These are phyloP conservation scores for Phaffia rhodozyma DNA, from an alignment of 1,284 basidiomycete genomes.

Conservation along the genomic window DNA sequence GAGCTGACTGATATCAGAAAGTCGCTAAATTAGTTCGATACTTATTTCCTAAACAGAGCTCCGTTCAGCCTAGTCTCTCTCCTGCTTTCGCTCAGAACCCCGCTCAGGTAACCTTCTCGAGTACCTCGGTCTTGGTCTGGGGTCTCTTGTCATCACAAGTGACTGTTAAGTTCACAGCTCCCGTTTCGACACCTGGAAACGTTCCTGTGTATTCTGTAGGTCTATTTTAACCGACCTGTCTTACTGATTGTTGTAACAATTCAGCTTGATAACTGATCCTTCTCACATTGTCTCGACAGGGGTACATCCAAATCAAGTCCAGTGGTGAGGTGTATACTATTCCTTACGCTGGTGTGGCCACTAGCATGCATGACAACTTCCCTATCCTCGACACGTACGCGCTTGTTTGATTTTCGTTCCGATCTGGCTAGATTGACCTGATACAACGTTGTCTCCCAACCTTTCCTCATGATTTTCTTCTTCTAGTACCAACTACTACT, in stretches of 20 bases:
- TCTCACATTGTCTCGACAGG: slow-evolving; percentile 3
- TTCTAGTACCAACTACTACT: slow-evolving; percentile 21
- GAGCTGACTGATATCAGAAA: no score
- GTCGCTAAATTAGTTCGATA: neutral
- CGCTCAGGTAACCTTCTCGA: slow-evolving; percentile 40
- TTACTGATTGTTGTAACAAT: slow-evolving; percentile 36
- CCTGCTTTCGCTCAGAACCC: slow-evolving; percentile 41
- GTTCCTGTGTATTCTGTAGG: slow-evolving; percentile 51
- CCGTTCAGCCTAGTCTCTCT: slow-evolving; percentile 31
- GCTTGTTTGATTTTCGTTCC: neutral
- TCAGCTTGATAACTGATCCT: neutral
- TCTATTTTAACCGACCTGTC: slow-evolving; percentile 39
- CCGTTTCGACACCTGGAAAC: slow-evolving; percentile 38
- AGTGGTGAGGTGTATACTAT: slow-evolving; percentile 17
- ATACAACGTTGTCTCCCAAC: neutral
- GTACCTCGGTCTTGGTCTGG: slow-evolving; percentile 30
- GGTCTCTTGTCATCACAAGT: slow-evolving; percentile 31
- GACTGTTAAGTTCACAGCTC: slow-evolving; percentile 36
- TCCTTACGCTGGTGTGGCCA: slow-evolving; percentile 28
- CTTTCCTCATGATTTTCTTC: neutral
- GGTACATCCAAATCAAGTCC: slow-evolving; percentile 20
- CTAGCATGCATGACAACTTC: slow-evolving; percentile 25
- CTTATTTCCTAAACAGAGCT: neutral
- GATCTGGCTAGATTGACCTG: neutral
- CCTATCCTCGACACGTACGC: slow-evolving; percentile 12